These are phyloP conservation scores for Saccharomycopsis crataegensis DNA, from an alignment of 1,139 yeast genomes.

Conservation along the genomic window DNA sequence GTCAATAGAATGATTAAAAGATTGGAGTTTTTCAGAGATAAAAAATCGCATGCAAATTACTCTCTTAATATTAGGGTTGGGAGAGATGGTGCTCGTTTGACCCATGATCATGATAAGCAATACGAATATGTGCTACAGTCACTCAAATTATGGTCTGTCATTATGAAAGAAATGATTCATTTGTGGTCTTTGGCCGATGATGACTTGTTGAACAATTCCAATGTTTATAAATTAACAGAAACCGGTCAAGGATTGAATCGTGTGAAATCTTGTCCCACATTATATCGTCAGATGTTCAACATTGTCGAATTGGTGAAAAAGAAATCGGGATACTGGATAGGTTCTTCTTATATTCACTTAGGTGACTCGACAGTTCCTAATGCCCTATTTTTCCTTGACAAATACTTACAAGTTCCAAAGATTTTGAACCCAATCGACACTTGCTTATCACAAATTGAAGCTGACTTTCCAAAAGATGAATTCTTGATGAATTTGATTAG, in stretches of 20 bases:
- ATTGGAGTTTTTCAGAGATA: slow-evolving; percentile 41
- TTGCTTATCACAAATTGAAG: slow-evolving; percentile 46
- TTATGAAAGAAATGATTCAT: slow-evolving; percentile 66
- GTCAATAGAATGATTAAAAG: slow-evolving; percentile 50
- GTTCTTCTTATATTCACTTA: slow-evolving; percentile 65
- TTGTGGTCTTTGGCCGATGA: slow-evolving; percentile 68
- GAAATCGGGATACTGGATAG: slow-evolving; percentile 61
- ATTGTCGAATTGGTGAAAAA: slow-evolving; percentile 54
- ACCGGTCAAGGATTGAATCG: slow-evolving; percentile 76
- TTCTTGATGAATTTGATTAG: slow-evolving; percentile 42
- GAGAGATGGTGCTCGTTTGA: slow-evolving; percentile 54
- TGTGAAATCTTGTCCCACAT: slow-evolving; percentile 59
- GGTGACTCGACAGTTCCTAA: slow-evolving; percentile 79
- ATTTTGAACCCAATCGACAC: slow-evolving; percentile 62
- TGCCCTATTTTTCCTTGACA: slow-evolving; percentile 66
- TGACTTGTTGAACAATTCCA: slow-evolving; percentile 46
- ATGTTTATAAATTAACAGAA: slow-evolving; percentile 48
- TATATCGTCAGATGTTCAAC: slow-evolving; percentile 60
- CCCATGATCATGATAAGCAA: slow-evolving; percentile 64
- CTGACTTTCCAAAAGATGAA: slow-evolving; percentile 39
- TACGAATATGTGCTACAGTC: slow-evolving; percentile 66
- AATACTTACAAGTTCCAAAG: slow-evolving; percentile 68
- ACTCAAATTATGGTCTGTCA: slow-evolving; percentile 60
- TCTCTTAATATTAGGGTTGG: slow-evolving; percentile 61
- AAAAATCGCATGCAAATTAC: slow-evolving; percentile 33